These are phyloP conservation scores for Cladosporium cucumerinum DNA, from an alignment of 2,329 filamentous ascomycete species.

Conservation along the genomic window DNA sequence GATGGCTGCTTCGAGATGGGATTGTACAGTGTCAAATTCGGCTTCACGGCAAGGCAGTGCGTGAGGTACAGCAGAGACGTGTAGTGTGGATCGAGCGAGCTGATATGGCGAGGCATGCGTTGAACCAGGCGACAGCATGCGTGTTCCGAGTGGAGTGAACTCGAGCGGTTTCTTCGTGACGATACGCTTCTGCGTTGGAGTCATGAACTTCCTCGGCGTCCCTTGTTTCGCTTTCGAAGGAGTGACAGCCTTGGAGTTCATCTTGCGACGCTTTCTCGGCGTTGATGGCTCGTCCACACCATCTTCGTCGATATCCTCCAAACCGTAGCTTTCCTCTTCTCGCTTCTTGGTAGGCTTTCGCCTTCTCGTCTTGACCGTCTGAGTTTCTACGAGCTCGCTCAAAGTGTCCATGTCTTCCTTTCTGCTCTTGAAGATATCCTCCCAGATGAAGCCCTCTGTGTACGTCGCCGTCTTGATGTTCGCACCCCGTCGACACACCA, in stretches of 20 bases:
- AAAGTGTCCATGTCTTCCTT: slow-evolving; percentile 63
- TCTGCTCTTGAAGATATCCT: slow-evolving; percentile 69
- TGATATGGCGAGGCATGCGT: slow-evolving; percentile 85
- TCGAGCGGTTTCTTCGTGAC: slow-evolving; percentile 84
- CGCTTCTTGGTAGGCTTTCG: slow-evolving; percentile 33
- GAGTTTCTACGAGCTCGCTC: slow-evolving; percentile 63
- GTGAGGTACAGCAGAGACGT: slow-evolving; percentile 88
- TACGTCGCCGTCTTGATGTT: slow-evolving; percentile 87
- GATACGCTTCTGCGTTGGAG: slow-evolving; percentile 65
- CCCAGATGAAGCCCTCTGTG: slow-evolving; percentile 89
- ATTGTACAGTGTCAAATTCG: slow-evolving; percentile 89
- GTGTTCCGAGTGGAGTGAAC: slow-evolving; percentile 91
- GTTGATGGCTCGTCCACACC: slow-evolving; percentile 41
- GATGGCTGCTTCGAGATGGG: slow-evolving; percentile 90
- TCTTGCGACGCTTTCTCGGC: slow-evolving; percentile 49
- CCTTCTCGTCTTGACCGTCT: slow-evolving; percentile 70
- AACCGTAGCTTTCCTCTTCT: slow-evolving; percentile 46
- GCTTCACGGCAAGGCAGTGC: slow-evolving; percentile 87
- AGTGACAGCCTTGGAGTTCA: slow-evolving; percentile 44
- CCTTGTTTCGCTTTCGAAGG: slow-evolving; percentile 44
- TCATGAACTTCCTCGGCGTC: slow-evolving; percentile 54
- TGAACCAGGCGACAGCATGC: slow-evolving; percentile 71
- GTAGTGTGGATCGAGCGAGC: slow-evolving; percentile 79
- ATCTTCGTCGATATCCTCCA: slow-evolving; percentile 38
- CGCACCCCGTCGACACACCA: slow-evolving; percentile 84